A percentile compares a stretch with the other conserved stretches of the same genome.
Conservation (phyloP, 202 grass and related monocot species). For the Sporobolus alterniflorus region DNA sequence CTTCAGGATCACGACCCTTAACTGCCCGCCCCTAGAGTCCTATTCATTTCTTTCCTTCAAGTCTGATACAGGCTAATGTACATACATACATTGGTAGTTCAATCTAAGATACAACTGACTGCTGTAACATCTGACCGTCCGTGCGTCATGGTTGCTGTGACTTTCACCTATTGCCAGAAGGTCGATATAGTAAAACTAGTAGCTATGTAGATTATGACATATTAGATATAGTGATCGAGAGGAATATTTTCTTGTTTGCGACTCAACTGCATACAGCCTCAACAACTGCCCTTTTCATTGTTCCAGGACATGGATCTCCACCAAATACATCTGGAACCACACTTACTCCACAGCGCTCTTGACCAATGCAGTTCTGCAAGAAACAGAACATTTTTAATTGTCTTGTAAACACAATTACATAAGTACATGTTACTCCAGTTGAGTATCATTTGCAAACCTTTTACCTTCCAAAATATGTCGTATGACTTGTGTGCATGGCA, state of each 20-base stretch:
- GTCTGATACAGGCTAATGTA: constrained; percentile 36
- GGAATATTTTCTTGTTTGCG: neutral
- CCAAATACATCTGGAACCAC: constrained; percentile 76
- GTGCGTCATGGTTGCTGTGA: constrained; percentile 57
- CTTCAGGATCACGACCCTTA: neutral
- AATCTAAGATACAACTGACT: constrained; percentile 23
- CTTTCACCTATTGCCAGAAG: constrained; percentile 72
- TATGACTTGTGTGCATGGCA: constrained; percentile 97
- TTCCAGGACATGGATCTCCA: constrained; percentile 93
- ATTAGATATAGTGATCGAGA: constrained; percentile 13
- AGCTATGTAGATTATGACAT: neutral
- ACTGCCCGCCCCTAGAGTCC: constrained; percentile 11
- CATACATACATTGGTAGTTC: constrained; percentile 43
- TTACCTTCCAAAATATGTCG: constrained; percentile 95
- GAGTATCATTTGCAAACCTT: neutral
- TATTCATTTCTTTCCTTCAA: constrained; percentile 31
- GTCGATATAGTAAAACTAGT: neutral
- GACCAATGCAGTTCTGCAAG: constrained; percentile 76
- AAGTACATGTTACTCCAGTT: neutral
- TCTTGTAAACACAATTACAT: neutral
- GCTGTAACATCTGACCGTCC: constrained; percentile 42
- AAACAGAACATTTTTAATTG: constrained; percentile 15
- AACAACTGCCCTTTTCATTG: constrained; percentile 81
- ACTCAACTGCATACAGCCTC: constrained; percentile 75
- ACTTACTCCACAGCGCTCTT: constrained; percentile 69